Evolutionary conservation across 2,329 filamentous ascomycete genomes (phyloP).

Genomic region (Westerdykella aurantiaca): DNA sequence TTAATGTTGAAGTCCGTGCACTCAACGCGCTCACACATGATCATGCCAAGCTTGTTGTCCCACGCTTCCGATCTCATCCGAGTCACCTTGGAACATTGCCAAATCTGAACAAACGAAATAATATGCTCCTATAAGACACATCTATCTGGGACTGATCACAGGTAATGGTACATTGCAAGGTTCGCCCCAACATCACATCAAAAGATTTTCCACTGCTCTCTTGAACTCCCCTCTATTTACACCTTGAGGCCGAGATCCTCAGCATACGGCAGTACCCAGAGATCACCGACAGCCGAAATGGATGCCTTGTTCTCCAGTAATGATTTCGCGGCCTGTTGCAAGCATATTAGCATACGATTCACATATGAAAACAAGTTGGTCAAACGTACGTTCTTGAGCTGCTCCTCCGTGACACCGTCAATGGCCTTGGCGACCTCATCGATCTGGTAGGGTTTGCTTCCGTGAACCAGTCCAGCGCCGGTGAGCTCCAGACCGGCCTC

Average conservation of each 20-base stretch:
- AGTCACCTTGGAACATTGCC: too few species aligned
- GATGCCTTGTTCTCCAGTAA: conserved; percentile 84
- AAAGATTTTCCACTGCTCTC: conserved; percentile 20
- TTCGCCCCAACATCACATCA: conserved; percentile 17
- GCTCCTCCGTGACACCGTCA: conserved; percentile 73
- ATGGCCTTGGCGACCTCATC: conserved; percentile 72
- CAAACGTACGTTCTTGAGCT: conserved; percentile 73
- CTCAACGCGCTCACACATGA: too few species aligned
- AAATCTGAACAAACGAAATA: conserved; percentile 22
- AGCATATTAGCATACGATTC: conserved; percentile 14
- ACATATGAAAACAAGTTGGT: background rate
- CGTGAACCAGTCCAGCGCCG: conserved; percentile 76
- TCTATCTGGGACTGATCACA: conserved; percentile 39
- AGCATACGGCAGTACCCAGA: conserved; percentile 84
- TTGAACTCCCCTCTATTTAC: conserved; percentile 53
- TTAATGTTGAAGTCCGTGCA: too few species aligned
- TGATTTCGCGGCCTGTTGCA: conserved; percentile 70
- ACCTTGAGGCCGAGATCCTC: conserved; percentile 91
- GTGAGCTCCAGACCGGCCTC: conserved; percentile 74
- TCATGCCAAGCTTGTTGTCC: too few species aligned
- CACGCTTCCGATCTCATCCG: too few species aligned
- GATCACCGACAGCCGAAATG: conserved; percentile 83
- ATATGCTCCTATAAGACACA: conserved; percentile 30
- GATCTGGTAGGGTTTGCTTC: conserved; percentile 77
- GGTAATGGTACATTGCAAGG: conserved; percentile 36